phyloP scores from a whole-genome alignment of 768 basidiomycete genomes.

The Leucosporidium creatinivorum region DNA sequence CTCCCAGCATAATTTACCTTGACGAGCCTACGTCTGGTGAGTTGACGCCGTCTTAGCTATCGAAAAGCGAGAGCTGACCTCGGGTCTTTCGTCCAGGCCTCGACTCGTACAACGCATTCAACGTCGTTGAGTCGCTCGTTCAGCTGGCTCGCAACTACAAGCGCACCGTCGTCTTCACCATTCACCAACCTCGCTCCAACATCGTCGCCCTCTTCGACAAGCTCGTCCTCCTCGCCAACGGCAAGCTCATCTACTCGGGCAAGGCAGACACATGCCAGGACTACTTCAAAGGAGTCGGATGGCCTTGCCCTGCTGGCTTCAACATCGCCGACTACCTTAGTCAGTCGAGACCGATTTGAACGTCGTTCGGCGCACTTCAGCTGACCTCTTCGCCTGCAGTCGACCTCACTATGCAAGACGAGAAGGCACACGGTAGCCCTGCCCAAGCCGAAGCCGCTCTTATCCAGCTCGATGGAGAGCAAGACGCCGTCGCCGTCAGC shows the following conservation, averaged over 20 bases:
- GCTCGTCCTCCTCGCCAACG: conserved; percentile 72
- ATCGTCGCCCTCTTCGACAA: conserved; percentile 95
- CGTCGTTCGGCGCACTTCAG: background rate
- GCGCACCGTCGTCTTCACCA: conserved; percentile 92
- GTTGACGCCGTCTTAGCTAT: conserved; percentile 38
- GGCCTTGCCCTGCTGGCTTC: conserved; percentile 83
- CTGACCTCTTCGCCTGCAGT: conserved; percentile 45
- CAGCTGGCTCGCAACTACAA: conserved; percentile 81
- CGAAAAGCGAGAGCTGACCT: background rate
- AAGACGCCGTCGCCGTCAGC: background rate
- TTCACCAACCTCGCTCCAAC: conserved; percentile 95
- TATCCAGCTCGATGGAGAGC: conserved; percentile 15
- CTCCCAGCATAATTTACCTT: conserved; percentile 88
- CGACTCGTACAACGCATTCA: conserved; percentile 90
- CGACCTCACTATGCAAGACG: conserved; percentile 60
- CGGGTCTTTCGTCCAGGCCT: conserved; percentile 53
- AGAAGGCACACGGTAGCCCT: conserved; percentile 7
- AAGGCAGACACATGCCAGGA: conserved; percentile 65
- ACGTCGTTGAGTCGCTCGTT: conserved; percentile 82
- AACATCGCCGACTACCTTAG: conserved; percentile 96
- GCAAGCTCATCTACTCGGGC: conserved; percentile 78
- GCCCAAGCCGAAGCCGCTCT: conserved; percentile 13
- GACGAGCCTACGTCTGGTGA: conserved; percentile 94
- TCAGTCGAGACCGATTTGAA: conserved; percentile 42
- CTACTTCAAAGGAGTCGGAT: conserved; percentile 71